Conservation (phyloP, 169 alveolate species). For the Cryptosporidium baileyi region DNA sequence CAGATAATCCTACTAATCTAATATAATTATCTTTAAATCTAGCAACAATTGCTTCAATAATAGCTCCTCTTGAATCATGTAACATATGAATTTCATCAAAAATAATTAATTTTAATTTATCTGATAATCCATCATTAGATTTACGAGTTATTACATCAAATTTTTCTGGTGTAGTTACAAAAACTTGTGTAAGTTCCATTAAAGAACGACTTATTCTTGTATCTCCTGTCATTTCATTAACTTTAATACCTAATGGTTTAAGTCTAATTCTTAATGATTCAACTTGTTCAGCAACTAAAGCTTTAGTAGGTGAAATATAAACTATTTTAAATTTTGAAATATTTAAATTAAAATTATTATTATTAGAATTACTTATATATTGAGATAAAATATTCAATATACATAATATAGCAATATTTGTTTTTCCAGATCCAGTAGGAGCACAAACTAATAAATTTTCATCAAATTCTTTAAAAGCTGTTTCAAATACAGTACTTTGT, state of each 20-base stretch:
- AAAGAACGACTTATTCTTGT: slow-evolving; percentile 91
- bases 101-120: slow-evolving; percentile 94
- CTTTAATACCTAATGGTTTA: slow-evolving; percentile 85
- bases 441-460: slow-evolving; percentile 99
- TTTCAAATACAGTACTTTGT: slow-evolving; percentile 91
- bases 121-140: slow-evolving; percentile 92
- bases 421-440: slow-evolving; percentile 99
- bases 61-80: slow-evolving; percentile 99
- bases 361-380: slow-evolving; percentile 70
- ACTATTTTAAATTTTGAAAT: slow-evolving; percentile 90
- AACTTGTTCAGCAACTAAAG: slow-evolving; percentile 94
- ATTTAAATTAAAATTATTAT: slow-evolving; percentile 26
- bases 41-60: slow-evolving; percentile 98
- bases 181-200: slow-evolving; percentile 96
- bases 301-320: slow-evolving; percentile 99
- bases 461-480: slow-evolving; percentile 90
- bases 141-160: slow-evolving; percentile 99
- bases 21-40: slow-evolving; percentile 83
- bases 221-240: slow-evolving; percentile 97
- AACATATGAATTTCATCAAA: slow-evolving; percentile 99
- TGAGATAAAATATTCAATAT: slow-evolving; percentile 90
- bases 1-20: slow-evolving; percentile 98
- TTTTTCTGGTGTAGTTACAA: slow-evolving; percentile 99
- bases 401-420: slow-evolving; percentile 98
- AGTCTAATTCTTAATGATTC: slow-evolving; percentile 82